phyloP scores from a whole-genome alignment of 2,329 filamentous ascomycete species.

The Thelonectria blattea region DNA sequence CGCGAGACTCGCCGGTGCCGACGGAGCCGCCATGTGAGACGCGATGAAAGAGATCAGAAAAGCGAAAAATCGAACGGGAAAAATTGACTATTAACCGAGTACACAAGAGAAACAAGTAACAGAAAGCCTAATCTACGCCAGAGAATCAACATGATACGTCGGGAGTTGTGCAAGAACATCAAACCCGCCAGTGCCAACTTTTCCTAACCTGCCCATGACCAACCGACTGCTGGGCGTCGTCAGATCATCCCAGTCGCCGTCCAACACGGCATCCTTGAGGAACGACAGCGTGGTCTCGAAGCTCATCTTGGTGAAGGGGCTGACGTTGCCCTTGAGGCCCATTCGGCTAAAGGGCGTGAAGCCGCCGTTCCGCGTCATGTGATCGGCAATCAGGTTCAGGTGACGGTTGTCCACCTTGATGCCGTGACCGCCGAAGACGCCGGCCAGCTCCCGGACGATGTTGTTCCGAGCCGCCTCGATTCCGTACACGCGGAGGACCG shows the following conservation, averaged over 20 bases:
- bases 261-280: slow-evolving; percentile 88
- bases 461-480: slow-evolving; percentile 89
- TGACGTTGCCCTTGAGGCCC: slow-evolving; percentile 82
- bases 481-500: slow-evolving; percentile 85
- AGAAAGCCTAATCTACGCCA: slow-evolving; percentile 35
- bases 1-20: too few relatives aligned
- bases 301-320: slow-evolving; percentile 97
- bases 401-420: slow-evolving; percentile 93
- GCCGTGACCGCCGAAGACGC: slow-evolving; percentile 88
- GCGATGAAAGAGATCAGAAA: background rate
- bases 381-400: slow-evolving; percentile 93
- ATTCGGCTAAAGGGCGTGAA: slow-evolving; percentile 94
- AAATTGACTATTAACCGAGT: slow-evolving; percentile 19
- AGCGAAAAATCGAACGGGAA: slow-evolving; percentile 7
- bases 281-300: slow-evolving; percentile 97
- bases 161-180: slow-evolving; percentile 76
- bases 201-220: slow-evolving; percentile 82
- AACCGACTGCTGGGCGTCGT: slow-evolving; percentile 85
- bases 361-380: slow-evolving; percentile 92
- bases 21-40: background rate
- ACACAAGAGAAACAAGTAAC: slow-evolving; percentile 10
- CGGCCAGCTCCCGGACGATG: slow-evolving; percentile 85
- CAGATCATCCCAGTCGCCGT: slow-evolving; percentile 89
- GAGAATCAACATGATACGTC: slow-evolving; percentile 51
- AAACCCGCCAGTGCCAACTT: slow-evolving; percentile 88